A percentile compares a stretch with the other conserved stretches of the same genome.
Conservation (phyloP, 2,329 filamentous ascomycete species). For the Colletotrichum sp. region DNA sequence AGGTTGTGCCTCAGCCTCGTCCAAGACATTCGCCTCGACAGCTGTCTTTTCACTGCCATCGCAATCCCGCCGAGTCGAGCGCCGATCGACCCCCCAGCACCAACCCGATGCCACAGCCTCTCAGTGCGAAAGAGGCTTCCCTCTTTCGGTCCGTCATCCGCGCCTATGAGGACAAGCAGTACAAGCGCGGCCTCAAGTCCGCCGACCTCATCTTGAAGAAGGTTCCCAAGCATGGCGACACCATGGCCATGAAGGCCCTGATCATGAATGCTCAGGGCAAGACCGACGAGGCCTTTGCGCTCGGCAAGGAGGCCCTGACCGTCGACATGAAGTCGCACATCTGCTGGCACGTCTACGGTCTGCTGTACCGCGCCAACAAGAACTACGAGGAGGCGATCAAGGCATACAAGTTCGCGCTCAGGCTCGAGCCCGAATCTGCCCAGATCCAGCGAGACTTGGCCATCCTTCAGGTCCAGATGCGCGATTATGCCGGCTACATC, state of each 20-base stretch:
- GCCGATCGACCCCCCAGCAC: constrained; percentile 13
- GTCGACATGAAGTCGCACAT: constrained; percentile 99
- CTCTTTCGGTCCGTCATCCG: constrained; percentile 95
- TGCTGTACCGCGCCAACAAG: constrained; percentile 91
- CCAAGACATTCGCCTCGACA: not conserved
- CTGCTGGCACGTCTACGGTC: constrained; percentile 98
- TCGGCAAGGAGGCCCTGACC: constrained; percentile 90
- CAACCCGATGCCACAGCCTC: constrained; percentile 70
- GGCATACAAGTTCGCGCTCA: constrained; percentile 95
- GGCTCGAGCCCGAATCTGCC: constrained; percentile 89
- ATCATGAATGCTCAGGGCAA: constrained; percentile 94
- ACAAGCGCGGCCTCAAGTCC: constrained; percentile 91
- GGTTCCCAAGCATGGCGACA: constrained; percentile 95
- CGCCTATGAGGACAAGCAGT: constrained; percentile 97
- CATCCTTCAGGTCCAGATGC: constrained; percentile 92
- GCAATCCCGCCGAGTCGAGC: constrained; percentile 1
- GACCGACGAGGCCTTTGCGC: constrained; percentile 89
- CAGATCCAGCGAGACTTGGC: constrained; percentile 96
- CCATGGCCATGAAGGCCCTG: constrained; percentile 97
- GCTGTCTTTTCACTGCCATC: not conserved
- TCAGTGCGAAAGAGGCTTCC: constrained; percentile 87
- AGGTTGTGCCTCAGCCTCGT: not conserved
- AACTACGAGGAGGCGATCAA: constrained; percentile 99
- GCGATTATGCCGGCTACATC: constrained; percentile 92
- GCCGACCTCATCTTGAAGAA: constrained; percentile 97